A percentile compares a stretch with the other conserved stretches of the same genome.
These are phyloP conservation scores for Epichloe festucae DNA, from an alignment of 2,329 filamentous ascomycete species.

Conservation along the genomic window DNA sequence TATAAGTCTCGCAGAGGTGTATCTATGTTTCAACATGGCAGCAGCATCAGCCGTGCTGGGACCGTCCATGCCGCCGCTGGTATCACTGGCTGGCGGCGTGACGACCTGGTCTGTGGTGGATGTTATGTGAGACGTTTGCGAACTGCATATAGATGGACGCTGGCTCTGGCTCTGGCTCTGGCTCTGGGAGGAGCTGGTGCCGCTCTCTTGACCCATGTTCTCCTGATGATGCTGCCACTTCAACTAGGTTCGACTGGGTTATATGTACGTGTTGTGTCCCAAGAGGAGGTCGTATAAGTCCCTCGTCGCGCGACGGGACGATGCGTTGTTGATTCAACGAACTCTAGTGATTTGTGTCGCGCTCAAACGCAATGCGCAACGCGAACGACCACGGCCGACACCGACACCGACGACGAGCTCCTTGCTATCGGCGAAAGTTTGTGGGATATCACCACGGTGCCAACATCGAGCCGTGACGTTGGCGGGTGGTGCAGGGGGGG, in stretches of 20 bases:
- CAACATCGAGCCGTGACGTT: background rate
- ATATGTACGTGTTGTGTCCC: too few species aligned
- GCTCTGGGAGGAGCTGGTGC: conserved; percentile 7
- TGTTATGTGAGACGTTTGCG: conserved; percentile 17
- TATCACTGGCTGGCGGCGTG: conserved; percentile 17
- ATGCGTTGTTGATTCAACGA: background rate
- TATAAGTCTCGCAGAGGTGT: background rate
- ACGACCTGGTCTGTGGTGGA: conserved; percentile 15
- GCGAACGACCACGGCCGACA: too few species aligned
- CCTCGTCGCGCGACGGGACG: background rate
- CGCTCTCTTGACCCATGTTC: conserved; percentile 1
- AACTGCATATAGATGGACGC: conserved; percentile 10
- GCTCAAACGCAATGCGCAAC: background rate
- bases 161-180: conserved; percentile 2
- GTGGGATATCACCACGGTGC: background rate
- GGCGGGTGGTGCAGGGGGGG: background rate
- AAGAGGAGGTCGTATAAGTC: background rate
- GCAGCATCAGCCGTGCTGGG: conserved; percentile 9
- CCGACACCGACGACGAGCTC: too few species aligned
- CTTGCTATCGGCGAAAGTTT: background rate
- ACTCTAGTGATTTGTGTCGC: background rate
- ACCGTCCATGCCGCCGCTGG: conserved; percentile 7
- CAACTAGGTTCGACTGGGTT: too few species aligned
- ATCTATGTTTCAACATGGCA: conserved; percentile 6
- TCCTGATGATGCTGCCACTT: too few species aligned